phyloP scores from a whole-genome alignment of 176 grass and related monocot species.

The Otatea glauca region DNA sequence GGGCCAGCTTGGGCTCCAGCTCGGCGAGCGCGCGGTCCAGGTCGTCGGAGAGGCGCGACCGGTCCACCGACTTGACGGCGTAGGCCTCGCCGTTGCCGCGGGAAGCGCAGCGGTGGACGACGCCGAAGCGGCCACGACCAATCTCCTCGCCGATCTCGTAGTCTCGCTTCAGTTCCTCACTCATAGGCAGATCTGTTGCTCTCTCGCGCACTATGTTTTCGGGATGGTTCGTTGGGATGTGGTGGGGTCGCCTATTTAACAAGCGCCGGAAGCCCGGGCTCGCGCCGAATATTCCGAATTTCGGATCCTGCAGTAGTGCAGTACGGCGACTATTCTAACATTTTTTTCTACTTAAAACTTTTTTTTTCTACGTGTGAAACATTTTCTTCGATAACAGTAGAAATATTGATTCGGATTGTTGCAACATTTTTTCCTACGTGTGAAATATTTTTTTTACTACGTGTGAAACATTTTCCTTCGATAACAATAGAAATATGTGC shows the following conservation, averaged over 20 bases:
- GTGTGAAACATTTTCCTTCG: too few relatives aligned
- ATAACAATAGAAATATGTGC: too few relatives aligned
- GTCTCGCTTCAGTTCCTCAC: constrained; percentile 52
- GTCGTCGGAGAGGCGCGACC: constrained; percentile 59
- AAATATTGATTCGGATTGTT: too few relatives aligned
- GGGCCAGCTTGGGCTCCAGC: constrained; percentile 68
- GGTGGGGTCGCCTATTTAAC: constrained; percentile 37
- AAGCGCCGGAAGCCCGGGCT: not conserved
- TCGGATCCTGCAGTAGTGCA: constrained; percentile 43
- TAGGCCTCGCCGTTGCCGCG: constrained; percentile 52
- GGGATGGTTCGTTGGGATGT: not conserved
- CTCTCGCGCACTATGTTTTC: not conserved
- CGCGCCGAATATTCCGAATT: constrained; percentile 34
- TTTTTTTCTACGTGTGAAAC: too few relatives aligned
- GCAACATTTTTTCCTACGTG: too few relatives aligned
- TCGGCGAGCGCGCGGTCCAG: constrained; percentile 67
- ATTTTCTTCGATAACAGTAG: too few relatives aligned
- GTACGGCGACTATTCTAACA: too few relatives aligned
- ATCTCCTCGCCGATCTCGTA: constrained; percentile 84
- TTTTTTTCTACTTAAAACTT: too few relatives aligned
- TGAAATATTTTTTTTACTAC: too few relatives aligned
- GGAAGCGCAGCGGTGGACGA: constrained; percentile 71
- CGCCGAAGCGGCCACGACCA: constrained; percentile 80
- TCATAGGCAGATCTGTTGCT: constrained; percentile 56
- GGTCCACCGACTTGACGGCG: constrained; percentile 84